Evolutionary conservation across 176 grass and related monocot species (phyloP), one percentile per base, ranked within the genome.

Genomic region (Alopecurus myosuroides): DNA sequence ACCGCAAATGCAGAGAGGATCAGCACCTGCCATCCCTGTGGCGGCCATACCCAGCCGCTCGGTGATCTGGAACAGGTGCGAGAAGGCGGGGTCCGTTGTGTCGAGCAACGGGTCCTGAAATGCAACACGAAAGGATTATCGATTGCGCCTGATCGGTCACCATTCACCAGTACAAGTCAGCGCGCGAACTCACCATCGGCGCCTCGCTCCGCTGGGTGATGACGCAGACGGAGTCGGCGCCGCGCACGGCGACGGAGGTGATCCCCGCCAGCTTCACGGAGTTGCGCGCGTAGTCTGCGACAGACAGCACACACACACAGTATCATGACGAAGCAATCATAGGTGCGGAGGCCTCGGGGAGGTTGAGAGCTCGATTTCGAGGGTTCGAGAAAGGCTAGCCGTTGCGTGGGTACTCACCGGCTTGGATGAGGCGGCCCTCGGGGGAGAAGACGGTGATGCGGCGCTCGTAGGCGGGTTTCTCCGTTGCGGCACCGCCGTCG

Each of bases 241-340:
- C 89, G 26, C 92, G 86, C 74, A 94, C 89, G 60, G 84, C 92
- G 25, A 94, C 82, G 55, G 89, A 89, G 69, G 92, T 94, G 89
- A 91, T 63, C 70, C 92, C 89, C 19, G 84, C 65, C 5, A 83
- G 86, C 71, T 74, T 89, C 76, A 87, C 89, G 31, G 92, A 87
- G 18, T 91, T 89, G 86, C 49, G 44, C 33, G 86, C 89, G 79
- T 94, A 94, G 5, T 94, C 92, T 94, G 80, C 76, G 14, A 36
- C 33, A 9, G 44, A 3, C 23, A 62, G 50, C 13, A 17, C 57
- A 22, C 53, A 53, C 65, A 22, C 19, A n/a, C 33, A 11, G 66
- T 20, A n/a, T 37, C 31, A 22, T 40, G 35, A 41, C 26, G 35
- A 7, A 52, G 78, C 22, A 1, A 53, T 42, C 18, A 69, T 26